These are phyloP conservation scores for Powellomyces hirtus DNA, from an alignment of 192 early-diverging fungal species.

Conservation along the genomic window DNA sequence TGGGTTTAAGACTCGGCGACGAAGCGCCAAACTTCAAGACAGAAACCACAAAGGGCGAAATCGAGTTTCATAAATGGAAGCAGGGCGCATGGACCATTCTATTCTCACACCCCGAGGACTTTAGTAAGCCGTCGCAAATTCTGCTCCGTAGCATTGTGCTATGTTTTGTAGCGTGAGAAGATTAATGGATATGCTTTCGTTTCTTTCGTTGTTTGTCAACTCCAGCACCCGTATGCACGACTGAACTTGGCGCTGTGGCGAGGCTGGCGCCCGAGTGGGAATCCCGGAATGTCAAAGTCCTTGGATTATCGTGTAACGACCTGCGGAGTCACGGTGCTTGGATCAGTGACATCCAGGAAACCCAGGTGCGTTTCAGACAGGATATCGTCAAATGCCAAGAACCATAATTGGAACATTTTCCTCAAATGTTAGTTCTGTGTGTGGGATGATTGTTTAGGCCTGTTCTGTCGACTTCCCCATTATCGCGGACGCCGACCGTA, in stretches of 20 bases:
- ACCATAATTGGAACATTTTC: too few species aligned
- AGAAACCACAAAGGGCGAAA: conserved; percentile 82
- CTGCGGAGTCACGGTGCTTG: conserved; percentile 79
- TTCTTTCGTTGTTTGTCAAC: not conserved
- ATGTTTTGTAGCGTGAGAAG: too few species aligned
- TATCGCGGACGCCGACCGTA: conserved; percentile 86
- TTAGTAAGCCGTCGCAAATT: too few species aligned
- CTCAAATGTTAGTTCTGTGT: too few species aligned
- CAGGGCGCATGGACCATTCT: conserved; percentile 86
- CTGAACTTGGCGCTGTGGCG: conserved; percentile 92
- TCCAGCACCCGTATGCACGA: conserved; percentile 87
- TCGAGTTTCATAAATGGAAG: conserved; percentile 90
- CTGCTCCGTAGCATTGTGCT: too few species aligned
- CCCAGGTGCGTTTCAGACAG: conserved; percentile 58
- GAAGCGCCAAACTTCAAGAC: conserved; percentile 72
- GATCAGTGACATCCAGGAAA: conserved; percentile 93
- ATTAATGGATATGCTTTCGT: not conserved
- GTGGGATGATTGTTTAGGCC: too few species aligned
- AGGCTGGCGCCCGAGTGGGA: conserved; percentile 74
- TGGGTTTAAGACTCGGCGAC: conserved; percentile 45
- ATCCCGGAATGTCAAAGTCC: conserved; percentile 79
- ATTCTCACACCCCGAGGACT: conserved; percentile 99
- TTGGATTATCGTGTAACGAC: conserved; percentile 92
- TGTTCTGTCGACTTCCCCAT: conserved; percentile 84
- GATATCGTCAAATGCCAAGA: too few species aligned